Conservation (phyloP, 257 asterid species). For the Penstemon davidsonii region DNA sequence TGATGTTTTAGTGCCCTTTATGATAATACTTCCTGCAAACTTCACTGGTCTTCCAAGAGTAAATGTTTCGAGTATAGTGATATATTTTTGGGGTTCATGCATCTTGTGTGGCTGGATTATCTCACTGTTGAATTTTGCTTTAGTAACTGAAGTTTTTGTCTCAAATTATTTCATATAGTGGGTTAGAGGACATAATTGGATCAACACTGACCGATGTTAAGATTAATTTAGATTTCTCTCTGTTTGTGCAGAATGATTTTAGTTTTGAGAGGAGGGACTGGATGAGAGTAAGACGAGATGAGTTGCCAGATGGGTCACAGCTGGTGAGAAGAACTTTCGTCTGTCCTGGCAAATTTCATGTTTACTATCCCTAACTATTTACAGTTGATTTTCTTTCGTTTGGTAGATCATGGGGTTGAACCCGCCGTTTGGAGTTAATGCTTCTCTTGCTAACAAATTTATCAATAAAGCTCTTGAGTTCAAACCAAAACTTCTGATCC, state of each 20-base stretch:
- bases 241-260: conserved; percentile 63
- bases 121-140: background rate
- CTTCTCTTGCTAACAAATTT: conserved; percentile 70
- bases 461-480: conserved; percentile 82
- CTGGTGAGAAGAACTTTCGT: conserved; percentile 55
- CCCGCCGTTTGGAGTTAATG: conserved; percentile 90
- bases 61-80: conserved; percentile 1
- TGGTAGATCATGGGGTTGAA: conserved; percentile 90
- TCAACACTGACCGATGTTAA: background rate
- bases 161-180: background rate
- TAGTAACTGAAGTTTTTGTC: too few relatives aligned
- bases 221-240: conserved; percentile 19
- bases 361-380: conserved; percentile 16
- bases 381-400: conserved; percentile 24
- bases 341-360: conserved; percentile 21
- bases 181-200: background rate
- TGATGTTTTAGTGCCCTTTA: conserved; percentile 11
- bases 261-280: conserved; percentile 86
- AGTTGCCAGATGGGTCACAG: conserved; percentile 67
- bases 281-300: conserved; percentile 55
- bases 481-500: conserved; percentile 87
- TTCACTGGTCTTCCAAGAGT: background rate
- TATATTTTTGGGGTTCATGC: conserved; percentile 1
- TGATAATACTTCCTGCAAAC: background rate
- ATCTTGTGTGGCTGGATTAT: conserved; percentile 1